Conservation (phyloP, 208 protist species). For the Porcisia deanei region DNA sequence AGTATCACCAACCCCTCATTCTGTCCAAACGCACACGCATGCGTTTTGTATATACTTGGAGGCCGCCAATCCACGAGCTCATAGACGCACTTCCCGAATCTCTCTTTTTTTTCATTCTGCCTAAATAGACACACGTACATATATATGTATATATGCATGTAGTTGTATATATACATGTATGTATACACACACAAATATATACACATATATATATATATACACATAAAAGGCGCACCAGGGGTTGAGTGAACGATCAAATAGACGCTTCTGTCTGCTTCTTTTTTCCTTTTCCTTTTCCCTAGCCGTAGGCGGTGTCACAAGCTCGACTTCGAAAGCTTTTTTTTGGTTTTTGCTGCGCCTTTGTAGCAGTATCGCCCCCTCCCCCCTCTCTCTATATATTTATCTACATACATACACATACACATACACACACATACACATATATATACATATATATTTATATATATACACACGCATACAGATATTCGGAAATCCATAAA, state of each 20-base stretch:
- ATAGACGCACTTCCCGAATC: not conserved
- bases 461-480: constrained; percentile 3
- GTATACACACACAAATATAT: not conserved
- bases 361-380: not conserved
- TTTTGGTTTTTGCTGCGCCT: not conserved
- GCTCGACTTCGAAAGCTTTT: not conserved
- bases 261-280: not conserved
- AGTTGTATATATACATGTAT: not conserved
- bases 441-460: not conserved
- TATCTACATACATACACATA: not conserved
- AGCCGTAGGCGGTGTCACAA: not conserved
- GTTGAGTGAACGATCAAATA: not conserved
- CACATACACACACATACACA: not conserved
- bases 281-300: not conserved
- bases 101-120: not conserved
- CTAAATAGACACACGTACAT: not conserved
- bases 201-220: not conserved
- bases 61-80: not conserved
- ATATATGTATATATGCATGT: not conserved
- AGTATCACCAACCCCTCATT: too few species aligned
- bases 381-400: not conserved
- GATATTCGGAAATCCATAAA: not conserved
- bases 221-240: not conserved
- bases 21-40: too few species aligned
- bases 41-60: too few species aligned